Evolutionary conservation across 2,329 filamentous ascomycete species (phyloP), one percentile per base, ranked within the genome.

Genomic region (Botryotinia narcissicola): DNA sequence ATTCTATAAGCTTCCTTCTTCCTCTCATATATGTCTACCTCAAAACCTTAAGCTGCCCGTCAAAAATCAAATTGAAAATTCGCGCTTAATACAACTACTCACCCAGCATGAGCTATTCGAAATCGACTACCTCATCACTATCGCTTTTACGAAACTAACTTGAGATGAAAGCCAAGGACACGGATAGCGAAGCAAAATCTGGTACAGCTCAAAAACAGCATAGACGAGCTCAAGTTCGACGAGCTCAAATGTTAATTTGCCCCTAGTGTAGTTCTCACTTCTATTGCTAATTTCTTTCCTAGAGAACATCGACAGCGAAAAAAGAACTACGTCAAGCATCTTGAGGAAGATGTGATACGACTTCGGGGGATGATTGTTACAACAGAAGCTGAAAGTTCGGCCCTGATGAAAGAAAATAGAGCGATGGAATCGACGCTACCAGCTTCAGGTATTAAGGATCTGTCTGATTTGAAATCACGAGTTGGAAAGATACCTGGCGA

Each of bases 241-340:
- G 77, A 71, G 79, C 79, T 57, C 79, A 80, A 71, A 78, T 77
- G 79, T 80, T 18, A 61, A 74, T 74, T 10, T n/a, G 40, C 37
- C 32, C 35, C 20, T 10, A 8, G 35, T 29, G 12, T 60, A 20
- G 6, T 25, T n/a, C 42, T 32, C 57, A 3, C 35, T 20, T 22
- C 35, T 22, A 29, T 29, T 20, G 22, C 60, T 59, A 66, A 70
- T 10, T 46, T 4, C 59, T 71, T 40, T 35, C 54, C 3, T 40
- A 80, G 78, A 57, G 77, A 79, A 73, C 79, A 80, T 70, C 78
- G 79, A 14, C 76, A 79, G 73, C 76, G 78, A 48, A 80, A 80
- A 73, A 71, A 78, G 60, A 78, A 79, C 66, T 75, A 78, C 51
- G 75, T 77, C 57, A 80, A 80, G 62, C 73, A 78, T 51, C 73